Conservation (phyloP, 129 eudicot genomes). For the Heracleum sosnowskyi region DNA sequence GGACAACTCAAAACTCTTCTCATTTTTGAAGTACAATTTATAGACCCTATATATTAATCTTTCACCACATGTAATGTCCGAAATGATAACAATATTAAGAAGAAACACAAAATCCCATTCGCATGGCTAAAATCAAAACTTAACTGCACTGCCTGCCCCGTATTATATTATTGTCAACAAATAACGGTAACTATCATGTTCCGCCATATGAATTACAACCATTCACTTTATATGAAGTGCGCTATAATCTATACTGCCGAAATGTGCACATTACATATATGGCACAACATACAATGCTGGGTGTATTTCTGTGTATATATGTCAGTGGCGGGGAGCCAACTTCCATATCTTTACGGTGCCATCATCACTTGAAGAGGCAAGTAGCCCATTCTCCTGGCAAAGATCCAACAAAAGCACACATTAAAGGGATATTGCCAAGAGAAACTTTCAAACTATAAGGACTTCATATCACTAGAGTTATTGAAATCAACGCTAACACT, state of each 20-base stretch:
- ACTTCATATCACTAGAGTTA: neutral
- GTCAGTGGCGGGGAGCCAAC: conserved; percentile 28
- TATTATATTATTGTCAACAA: neutral
- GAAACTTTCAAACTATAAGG: neutral
- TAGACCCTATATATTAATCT: neutral
- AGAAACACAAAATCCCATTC: neutral
- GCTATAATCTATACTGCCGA: neutral
- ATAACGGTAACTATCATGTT: neutral
- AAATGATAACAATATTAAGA: neutral
- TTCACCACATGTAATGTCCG: neutral
- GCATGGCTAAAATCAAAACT: neutral
- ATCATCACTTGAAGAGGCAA: conserved; percentile 97
- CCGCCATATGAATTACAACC: neutral
- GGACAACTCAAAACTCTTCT: neutral
- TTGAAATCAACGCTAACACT: neutral
- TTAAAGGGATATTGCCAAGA: neutral
- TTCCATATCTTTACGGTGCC: conserved; percentile 88
- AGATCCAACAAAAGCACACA: neutral
- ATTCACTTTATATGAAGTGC: neutral
- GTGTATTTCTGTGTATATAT: neutral
- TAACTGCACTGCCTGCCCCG: neutral
- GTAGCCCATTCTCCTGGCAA: conserved; percentile 51
- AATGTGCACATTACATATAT: neutral
- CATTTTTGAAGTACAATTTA: neutral
- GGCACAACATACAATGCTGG: neutral